These are phyloP conservation scores for Bombardia bombarda DNA, from an alignment of 495 filamentous ascomycete genomes.

Conservation along the genomic window DNA sequence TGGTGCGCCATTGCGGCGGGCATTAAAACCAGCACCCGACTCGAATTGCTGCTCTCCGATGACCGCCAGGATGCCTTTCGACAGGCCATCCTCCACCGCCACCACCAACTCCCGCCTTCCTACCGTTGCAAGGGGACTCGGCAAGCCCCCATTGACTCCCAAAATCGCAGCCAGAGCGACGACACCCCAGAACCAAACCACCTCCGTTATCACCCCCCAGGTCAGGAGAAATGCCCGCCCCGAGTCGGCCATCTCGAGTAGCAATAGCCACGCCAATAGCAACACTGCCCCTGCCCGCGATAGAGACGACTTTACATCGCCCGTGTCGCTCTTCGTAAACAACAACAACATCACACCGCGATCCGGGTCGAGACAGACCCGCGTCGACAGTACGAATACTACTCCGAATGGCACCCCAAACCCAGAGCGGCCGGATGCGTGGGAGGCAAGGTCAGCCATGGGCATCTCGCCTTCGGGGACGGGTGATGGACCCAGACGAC, in stretches of 20 bases:
- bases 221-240: conserved; percentile 18
- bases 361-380: conserved; percentile 56
- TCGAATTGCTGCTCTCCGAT: conserved; percentile 16
- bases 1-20: conserved; percentile 24
- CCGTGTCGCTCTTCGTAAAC: conserved; percentile 48
- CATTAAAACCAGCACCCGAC: conserved; percentile 25
- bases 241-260: conserved; percentile 9
- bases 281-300: conserved; percentile 3
- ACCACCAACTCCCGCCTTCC: conserved; percentile 25
- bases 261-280: conserved; percentile 10
- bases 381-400: conserved; percentile 54
- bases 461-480: conserved; percentile 20
- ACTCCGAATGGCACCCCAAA: conserved; percentile 53
- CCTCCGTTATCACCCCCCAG: conserved; percentile 27
- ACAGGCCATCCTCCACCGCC: conserved; percentile 9
- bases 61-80: conserved; percentile 24
- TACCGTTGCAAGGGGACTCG: conserved; percentile 29
- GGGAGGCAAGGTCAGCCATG: conserved; percentile 31
- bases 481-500: conserved; percentile 20
- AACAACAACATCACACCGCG: conserved; percentile 61
- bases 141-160: conserved; percentile 36
- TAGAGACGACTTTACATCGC: conserved; percentile 27
- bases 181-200: conserved; percentile 20
- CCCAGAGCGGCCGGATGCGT: conserved; percentile 31
- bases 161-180: conserved; percentile 30